phyloP scores from a whole-genome alignment of 1,284 basidiomycete genomes.

The Grifola frondosa region DNA sequence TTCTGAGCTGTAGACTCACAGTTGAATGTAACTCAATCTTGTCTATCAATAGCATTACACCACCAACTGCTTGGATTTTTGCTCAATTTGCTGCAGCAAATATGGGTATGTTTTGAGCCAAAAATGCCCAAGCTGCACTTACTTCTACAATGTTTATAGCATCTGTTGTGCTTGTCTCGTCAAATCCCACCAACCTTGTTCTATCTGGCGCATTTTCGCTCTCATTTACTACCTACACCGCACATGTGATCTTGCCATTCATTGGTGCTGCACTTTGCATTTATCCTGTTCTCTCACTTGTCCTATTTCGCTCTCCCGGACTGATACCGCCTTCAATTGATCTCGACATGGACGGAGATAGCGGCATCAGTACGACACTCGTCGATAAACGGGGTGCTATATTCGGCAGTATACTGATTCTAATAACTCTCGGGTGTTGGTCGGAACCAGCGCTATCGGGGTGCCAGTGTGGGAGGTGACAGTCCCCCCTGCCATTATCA shows the following conservation, averaged over 20 bases:
- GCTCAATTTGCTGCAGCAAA: conserved; percentile 78
- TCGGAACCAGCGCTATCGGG: conserved; percentile 52
- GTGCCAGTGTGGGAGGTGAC: conserved; percentile 76
- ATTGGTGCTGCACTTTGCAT: conserved; percentile 57
- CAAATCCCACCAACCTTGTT: conserved; percentile 68
- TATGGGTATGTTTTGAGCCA: conserved; percentile 54
- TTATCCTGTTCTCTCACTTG: conserved; percentile 49
- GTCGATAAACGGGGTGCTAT: conserved; percentile 37
- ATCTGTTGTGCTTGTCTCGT: conserved; percentile 51
- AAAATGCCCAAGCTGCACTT: not conserved
- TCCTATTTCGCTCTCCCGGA: conserved; percentile 48
- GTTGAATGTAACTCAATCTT: too few species aligned
- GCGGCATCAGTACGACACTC: conserved; percentile 48
- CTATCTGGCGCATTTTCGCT: conserved; percentile 61
- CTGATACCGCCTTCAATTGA: conserved; percentile 51
- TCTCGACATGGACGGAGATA: conserved; percentile 36
- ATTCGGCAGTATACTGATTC: conserved; percentile 40
- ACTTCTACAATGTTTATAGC: conserved; percentile 17
- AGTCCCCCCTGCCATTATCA: conserved; percentile 76
- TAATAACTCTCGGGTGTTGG: conserved; percentile 54
- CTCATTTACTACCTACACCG: conserved; percentile 46
- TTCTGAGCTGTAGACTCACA: too few species aligned
- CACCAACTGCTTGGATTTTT: conserved; percentile 67
- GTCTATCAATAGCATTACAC: conserved; percentile 39
- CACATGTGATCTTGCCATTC: conserved; percentile 71